Evolutionary conservation across 257 asterid species (phyloP).

Genomic region (Verbena officinalis): DNA sequence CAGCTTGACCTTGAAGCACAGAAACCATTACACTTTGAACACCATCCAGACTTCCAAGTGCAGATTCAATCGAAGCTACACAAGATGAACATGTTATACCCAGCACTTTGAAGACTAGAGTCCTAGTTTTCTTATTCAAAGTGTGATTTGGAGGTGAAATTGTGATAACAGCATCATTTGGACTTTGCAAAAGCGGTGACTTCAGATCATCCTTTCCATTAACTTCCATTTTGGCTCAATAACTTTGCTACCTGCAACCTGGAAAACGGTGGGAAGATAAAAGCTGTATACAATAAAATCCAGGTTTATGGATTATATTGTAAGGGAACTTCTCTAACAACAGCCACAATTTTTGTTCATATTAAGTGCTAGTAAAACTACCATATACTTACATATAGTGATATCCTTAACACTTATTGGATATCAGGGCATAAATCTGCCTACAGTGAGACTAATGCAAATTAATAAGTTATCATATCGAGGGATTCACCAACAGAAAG

Average conservation of each 20-base stretch:
- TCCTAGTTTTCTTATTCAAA: slow-evolving; percentile 57
- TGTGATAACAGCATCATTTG: slow-evolving; percentile 52
- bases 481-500: slow-evolving; percentile 9
- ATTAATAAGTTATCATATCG: slow-evolving; percentile 5
- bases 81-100: slow-evolving; percentile 94
- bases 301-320: not conserved
- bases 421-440: slow-evolving; percentile 9
- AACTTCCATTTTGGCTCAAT: slow-evolving; percentile 46
- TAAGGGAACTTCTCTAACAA: slow-evolving; percentile 19
- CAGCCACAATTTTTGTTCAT: not conserved
- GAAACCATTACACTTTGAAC: slow-evolving; percentile 73
- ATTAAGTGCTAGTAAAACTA: not conserved
- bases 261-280: slow-evolving; percentile 11
- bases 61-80: slow-evolving; percentile 81
- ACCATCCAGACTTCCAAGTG: slow-evolving; percentile 69
- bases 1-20: slow-evolving; percentile 92
- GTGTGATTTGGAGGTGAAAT: slow-evolving; percentile 30
- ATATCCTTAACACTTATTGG: not conserved
- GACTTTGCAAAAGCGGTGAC: slow-evolving; percentile 66
- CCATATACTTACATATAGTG: not conserved
- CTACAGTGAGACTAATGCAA: not conserved
- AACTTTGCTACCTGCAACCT: slow-evolving; percentile 26
- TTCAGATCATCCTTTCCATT: slow-evolving; percentile 66
- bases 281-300: not conserved
- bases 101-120: slow-evolving; percentile 71